Evolutionary conservation across 2,329 filamentous ascomycete species (phyloP).

Genomic region (Gyromitra esculenta): DNA sequence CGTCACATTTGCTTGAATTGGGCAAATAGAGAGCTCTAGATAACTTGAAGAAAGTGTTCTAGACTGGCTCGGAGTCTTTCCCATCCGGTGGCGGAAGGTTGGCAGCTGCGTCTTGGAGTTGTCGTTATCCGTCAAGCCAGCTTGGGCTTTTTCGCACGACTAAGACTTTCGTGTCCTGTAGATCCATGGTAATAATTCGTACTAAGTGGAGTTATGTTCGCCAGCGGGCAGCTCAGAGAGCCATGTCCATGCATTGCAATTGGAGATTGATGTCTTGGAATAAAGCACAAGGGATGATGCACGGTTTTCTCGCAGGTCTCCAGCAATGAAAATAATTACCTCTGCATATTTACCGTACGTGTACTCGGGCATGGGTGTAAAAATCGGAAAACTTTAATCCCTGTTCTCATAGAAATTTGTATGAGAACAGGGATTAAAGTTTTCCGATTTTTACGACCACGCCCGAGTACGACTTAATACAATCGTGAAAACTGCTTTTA

Average conservation of each 20-base stretch:
- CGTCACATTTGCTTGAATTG: neutral
- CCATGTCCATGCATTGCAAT: neutral
- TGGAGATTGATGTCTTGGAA: no score
- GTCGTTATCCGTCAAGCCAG: constrained; percentile 26
- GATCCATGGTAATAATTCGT: constrained; percentile 8
- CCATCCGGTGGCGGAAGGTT: neutral
- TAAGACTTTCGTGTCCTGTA: neutral
- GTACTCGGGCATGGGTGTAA: no score
- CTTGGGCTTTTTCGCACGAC: neutral
- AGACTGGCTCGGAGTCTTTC: neutral
- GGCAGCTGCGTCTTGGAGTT: constrained; percentile 11
- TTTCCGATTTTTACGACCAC: no score
- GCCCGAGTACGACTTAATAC: no score
- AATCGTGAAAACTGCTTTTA: no score
- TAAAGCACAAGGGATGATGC: no score
- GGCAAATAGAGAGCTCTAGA: neutral
- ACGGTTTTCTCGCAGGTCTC: no score
- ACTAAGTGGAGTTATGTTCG: neutral
- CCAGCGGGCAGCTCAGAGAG: neutral
- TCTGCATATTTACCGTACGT: no score
- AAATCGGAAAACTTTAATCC: no score
- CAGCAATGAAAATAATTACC: no score
- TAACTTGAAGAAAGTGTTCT: neutral
- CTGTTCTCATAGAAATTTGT: no score
- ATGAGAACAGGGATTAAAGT: no score